Conservation (phyloP, 257 asterid species). For the Leptodermis oblonga region DNA sequence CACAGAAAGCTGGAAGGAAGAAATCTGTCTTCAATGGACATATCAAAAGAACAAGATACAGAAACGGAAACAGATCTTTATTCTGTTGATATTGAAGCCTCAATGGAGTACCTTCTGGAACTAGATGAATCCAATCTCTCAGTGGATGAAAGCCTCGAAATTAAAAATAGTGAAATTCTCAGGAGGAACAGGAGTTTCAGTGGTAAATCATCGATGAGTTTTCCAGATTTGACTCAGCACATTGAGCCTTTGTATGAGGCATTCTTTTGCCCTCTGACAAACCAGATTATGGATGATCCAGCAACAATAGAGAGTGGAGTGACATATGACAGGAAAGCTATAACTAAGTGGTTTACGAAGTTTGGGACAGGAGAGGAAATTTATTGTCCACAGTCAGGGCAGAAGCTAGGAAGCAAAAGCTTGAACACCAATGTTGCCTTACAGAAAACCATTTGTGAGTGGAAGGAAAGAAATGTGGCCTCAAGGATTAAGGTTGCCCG, state of each 20-base stretch:
- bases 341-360: constrained; percentile 45
- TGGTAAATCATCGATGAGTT: constrained; percentile 28
- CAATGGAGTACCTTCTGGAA: constrained; percentile 30
- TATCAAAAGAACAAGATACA: constrained; percentile 18
- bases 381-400: constrained; percentile 56
- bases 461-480: constrained; percentile 77
- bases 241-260: constrained; percentile 70
- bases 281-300: constrained; percentile 74
- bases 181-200: constrained; percentile 19
- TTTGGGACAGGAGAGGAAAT: constrained; percentile 32
- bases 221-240: constrained; percentile 48
- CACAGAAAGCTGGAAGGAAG: constrained; percentile 15
- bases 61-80: constrained; percentile 57
- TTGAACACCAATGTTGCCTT: constrained; percentile 56
- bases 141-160: constrained; percentile 26
- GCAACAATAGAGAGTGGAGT: constrained; percentile 69
- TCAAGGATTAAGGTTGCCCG: constrained; percentile 67
- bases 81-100: constrained; percentile 42
- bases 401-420: constrained; percentile 40
- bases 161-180: constrained; percentile 16
- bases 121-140: constrained; percentile 27
- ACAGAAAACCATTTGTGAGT: constrained; percentile 59
- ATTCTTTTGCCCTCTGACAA: constrained; percentile 67
- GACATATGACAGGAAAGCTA: constrained; percentile 59
- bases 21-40: constrained; percentile 11